phyloP scores from a whole-genome alignment of 176 grass and related monocot genomes.

The Aegilops sharonensis region DNA sequence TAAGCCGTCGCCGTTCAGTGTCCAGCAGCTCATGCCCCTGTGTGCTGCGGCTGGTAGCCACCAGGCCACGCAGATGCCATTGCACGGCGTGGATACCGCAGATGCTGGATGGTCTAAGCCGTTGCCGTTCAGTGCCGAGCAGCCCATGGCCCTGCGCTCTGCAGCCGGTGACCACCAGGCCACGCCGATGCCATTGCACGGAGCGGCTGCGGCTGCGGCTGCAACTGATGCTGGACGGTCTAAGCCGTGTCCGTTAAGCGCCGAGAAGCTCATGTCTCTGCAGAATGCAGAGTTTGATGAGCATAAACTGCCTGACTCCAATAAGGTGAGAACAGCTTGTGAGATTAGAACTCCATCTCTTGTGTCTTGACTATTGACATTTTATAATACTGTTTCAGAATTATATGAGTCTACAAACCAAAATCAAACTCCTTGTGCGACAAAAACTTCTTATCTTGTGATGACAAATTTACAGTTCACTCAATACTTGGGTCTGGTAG shows the following conservation, averaged over 20 bases:
- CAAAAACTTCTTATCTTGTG: too few relatives aligned
- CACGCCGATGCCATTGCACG: neutral
- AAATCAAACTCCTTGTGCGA: neutral
- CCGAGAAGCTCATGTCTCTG: neutral
- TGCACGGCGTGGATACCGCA: neutral
- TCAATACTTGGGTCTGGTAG: neutral
- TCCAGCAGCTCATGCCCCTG: conserved; percentile 17
- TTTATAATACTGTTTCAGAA: neutral
- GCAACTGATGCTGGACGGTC: neutral
- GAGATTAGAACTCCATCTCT: neutral
- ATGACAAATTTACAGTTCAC: too few relatives aligned
- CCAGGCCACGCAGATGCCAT: neutral
- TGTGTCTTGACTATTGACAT: neutral
- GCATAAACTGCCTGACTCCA: neutral
- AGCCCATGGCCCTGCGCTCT: neutral
- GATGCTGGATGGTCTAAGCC: neutral
- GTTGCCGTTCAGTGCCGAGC: neutral
- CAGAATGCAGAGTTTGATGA: conserved; percentile 4
- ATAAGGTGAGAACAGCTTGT: conserved; percentile 26
- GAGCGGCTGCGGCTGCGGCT: too few relatives aligned
- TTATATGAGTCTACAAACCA: neutral
- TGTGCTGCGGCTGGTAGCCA: neutral
- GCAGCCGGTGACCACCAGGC: neutral
- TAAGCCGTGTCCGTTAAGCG: neutral
- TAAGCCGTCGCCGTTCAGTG: neutral